These are phyloP conservation scores for Aureobasidium sp. DNA, from an alignment of 2,329 filamentous ascomycete species.

Conservation along the genomic window DNA sequence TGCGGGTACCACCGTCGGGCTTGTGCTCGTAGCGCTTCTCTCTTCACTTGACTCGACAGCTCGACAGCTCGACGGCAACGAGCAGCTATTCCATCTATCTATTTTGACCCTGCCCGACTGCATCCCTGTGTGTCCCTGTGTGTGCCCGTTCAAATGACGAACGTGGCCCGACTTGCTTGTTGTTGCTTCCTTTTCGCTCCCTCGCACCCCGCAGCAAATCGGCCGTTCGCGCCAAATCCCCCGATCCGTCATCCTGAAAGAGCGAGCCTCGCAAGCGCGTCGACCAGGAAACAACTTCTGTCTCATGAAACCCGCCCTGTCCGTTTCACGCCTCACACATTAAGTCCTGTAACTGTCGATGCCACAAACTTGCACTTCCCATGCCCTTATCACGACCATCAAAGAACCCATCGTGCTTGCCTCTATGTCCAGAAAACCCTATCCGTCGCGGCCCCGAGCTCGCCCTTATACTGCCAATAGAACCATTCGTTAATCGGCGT, in stretches of 20 bases:
- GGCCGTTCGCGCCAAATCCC: constrained; percentile 8
- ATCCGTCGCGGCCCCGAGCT: background rate
- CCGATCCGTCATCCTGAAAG: background rate
- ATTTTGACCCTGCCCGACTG: background rate
- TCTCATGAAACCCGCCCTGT: background rate
- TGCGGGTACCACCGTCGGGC: constrained; percentile 14
- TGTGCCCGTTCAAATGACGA: constrained; percentile 2
- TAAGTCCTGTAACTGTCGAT: background rate
- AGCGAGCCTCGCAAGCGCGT: constrained; percentile 4
- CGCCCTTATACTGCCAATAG: constrained; percentile 4
- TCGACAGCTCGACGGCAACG: too few species aligned
- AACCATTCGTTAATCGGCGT: background rate
- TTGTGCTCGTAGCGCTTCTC: constrained; percentile 4
- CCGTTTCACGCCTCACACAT: constrained; percentile 4
- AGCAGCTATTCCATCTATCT: background rate
- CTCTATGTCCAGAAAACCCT: too few species aligned
- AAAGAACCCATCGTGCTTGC: background rate
- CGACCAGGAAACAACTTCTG: constrained; percentile 7
- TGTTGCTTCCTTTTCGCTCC: background rate
- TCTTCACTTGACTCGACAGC: background rate
- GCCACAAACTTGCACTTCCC: background rate
- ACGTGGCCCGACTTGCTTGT: background rate
- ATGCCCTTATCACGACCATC: background rate
- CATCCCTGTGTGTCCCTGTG: background rate
- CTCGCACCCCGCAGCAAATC: constrained; percentile 2